phyloP scores from a whole-genome alignment of 2,329 filamentous ascomycete species.

The Rhynchosporium graminicola region DNA sequence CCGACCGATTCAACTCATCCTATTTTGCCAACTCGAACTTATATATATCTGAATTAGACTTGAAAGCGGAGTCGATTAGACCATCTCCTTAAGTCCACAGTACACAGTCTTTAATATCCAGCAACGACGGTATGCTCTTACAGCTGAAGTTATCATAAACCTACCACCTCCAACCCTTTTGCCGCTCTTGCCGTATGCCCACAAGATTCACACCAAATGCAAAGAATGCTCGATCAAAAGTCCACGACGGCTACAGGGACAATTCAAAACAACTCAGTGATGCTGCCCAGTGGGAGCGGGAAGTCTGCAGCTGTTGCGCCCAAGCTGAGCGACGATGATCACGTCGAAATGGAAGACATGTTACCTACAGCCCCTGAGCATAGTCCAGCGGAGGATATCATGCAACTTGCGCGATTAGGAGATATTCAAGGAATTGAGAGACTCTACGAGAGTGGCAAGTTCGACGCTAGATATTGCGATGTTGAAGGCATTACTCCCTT shows the following conservation, averaged over 20 bases:
- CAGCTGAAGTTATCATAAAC: not conserved
- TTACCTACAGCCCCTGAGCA: slow-evolving; percentile 29
- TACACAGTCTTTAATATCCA: not conserved
- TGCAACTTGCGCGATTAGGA: slow-evolving; percentile 90
- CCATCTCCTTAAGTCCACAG: not conserved
- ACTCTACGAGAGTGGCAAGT: slow-evolving; percentile 81
- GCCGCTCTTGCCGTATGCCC: slow-evolving; percentile 4
- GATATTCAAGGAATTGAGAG: slow-evolving; percentile 86
- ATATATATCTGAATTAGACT: too few species aligned
- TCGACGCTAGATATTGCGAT: slow-evolving; percentile 80
- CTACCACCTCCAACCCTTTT: not conserved
- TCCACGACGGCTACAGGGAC: slow-evolving; percentile 20
- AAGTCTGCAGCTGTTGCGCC: slow-evolving; percentile 56
- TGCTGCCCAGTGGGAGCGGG: slow-evolving; percentile 54
- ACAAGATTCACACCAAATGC: not conserved
- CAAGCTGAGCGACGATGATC: slow-evolving; percentile 50
- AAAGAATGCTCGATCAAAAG: not conserved
- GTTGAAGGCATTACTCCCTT: slow-evolving; percentile 93
- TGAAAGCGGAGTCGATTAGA: too few species aligned
- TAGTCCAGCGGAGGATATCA: slow-evolving; percentile 73
- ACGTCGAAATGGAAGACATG: slow-evolving; percentile 42
- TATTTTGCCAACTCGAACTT: too few species aligned
- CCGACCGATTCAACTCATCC: too few species aligned
- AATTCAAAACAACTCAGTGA: slow-evolving; percentile 28
- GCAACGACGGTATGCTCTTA: not conserved